Conservation (phyloP, 2,329 filamentous ascomycete genomes). For the Alternaria longipes region DNA sequence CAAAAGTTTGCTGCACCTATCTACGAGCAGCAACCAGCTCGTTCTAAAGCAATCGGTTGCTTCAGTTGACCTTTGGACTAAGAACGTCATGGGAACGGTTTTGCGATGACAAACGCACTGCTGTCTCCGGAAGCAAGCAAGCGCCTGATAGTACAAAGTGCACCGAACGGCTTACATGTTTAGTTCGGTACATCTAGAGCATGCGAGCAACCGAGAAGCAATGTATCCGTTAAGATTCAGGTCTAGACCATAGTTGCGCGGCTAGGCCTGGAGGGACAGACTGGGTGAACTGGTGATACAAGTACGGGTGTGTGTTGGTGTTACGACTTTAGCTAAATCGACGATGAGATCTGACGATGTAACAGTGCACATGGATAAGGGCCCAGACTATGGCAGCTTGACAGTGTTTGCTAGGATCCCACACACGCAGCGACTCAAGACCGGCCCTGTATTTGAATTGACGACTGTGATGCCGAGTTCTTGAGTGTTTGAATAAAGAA, state of each 20-base stretch:
- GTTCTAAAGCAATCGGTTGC: background rate
- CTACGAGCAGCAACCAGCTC: background rate
- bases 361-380: background rate
- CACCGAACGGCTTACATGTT: background rate
- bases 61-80: background rate
- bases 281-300: slow-evolving; percentile 21
- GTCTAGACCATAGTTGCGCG: background rate
- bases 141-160: background rate
- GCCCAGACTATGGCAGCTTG: background rate
- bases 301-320: slow-evolving; percentile 14
- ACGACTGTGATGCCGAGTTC: background rate
- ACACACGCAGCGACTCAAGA: background rate
- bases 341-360: slow-evolving; percentile 13
- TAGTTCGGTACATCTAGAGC: background rate
- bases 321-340: slow-evolving; percentile 2
- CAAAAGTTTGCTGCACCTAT: background rate
- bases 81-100: background rate
- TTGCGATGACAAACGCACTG: background rate
- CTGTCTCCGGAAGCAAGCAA: background rate
- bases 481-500: background rate
- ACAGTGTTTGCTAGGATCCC: background rate
- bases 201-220: background rate
- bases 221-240: background rate
- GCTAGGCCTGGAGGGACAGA: slow-evolving; percentile 5
- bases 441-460: background rate